Evolutionary conservation across 768 basidiomycete genomes (phyloP).

Genomic region (Gymnopilus dilepis): DNA sequence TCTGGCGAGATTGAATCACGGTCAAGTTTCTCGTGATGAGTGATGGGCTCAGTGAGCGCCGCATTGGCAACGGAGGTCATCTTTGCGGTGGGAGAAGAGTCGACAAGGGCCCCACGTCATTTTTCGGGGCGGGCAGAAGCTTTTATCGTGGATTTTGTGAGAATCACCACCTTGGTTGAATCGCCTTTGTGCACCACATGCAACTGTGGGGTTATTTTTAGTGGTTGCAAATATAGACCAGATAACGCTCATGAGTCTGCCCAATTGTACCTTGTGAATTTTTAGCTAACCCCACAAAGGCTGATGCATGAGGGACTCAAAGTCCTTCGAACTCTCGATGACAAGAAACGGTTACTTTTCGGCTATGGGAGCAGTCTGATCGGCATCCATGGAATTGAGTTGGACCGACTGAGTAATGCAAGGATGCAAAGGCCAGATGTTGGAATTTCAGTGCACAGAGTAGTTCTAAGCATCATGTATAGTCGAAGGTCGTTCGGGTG

Average conservation of each 20-base stretch:
- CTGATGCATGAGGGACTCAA: neutral
- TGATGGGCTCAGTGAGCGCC: conserved; percentile 9
- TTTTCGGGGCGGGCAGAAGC: neutral
- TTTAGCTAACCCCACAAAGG: neutral
- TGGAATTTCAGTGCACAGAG: no score
- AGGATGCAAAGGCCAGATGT: no score
- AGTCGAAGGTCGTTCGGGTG: no score
- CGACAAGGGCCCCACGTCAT: conserved; percentile 1
- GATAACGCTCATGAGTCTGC: neutral
- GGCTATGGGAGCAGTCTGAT: no score
- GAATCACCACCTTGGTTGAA: neutral
- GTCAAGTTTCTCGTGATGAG: conserved; percentile 11
- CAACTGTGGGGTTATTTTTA: neutral
- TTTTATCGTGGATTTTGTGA: conserved; percentile 1
- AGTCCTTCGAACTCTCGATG: no score
- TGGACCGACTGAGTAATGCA: no score
- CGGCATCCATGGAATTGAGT: no score
- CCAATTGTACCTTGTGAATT: neutral
- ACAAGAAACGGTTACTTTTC: no score
- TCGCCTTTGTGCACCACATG: neutral
- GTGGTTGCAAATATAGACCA: neutral
- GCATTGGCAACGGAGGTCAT: conserved; percentile 10
- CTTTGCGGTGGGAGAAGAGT: neutral
- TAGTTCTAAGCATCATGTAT: no score
- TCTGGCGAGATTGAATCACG: conserved; percentile 3